These are phyloP conservation scores for Puccinia coronata DNA, from an alignment of 1,284 basidiomycete genomes.

Conservation along the genomic window DNA sequence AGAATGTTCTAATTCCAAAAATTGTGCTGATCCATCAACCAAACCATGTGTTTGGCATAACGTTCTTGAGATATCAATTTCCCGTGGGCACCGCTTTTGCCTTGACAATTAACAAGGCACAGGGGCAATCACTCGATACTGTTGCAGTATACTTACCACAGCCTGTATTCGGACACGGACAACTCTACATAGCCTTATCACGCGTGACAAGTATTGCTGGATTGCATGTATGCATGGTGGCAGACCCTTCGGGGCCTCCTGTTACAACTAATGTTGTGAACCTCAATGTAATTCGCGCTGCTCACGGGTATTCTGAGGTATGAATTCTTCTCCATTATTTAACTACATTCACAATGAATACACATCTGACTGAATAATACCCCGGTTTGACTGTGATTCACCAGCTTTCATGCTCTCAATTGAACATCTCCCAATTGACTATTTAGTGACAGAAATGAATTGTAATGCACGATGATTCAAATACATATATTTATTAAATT, in stretches of 20 bases:
- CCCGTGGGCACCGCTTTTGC: not conserved
- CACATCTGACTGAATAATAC: too few relatives aligned
- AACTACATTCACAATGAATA: too few relatives aligned
- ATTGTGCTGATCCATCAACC: not conserved
- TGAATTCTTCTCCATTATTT: too few relatives aligned
- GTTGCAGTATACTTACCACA: not conserved
- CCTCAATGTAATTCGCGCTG: too few relatives aligned
- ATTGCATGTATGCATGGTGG: not conserved
- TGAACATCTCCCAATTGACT: too few relatives aligned
- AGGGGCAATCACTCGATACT: not conserved
- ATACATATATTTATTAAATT: too few relatives aligned
- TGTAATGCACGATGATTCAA: too few relatives aligned
- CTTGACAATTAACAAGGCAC: slow-evolving; percentile 5
- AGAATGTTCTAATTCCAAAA: not conserved
- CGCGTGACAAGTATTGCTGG: not conserved
- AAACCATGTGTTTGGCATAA: not conserved
- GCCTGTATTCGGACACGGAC: slow-evolving; percentile 10
- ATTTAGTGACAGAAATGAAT: too few relatives aligned
- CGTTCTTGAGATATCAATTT: slow-evolving; percentile 1
- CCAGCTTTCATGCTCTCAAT: too few relatives aligned
- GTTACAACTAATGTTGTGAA: not conserved
- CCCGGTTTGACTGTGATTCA: too few relatives aligned
- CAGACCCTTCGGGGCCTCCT: not conserved
- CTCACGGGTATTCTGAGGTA: too few relatives aligned
- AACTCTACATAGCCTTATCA: slow-evolving; percentile 10